These are phyloP conservation scores for Arachis monticola DNA, from an alignment of 331 rosid species.

Conservation along the genomic window DNA sequence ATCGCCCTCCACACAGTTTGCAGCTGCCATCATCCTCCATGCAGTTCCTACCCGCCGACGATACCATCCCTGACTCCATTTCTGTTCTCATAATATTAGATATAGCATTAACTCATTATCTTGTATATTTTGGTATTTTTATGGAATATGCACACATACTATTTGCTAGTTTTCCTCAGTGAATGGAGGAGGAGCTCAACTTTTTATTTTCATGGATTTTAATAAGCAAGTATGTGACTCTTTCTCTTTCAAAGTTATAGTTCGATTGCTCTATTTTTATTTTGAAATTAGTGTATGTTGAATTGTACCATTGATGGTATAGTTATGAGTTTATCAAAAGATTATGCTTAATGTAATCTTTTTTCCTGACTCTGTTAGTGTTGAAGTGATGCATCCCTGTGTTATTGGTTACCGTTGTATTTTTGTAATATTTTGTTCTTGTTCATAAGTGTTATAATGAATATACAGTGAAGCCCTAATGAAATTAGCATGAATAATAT, in stretches of 20 bases:
- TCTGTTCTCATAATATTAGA: too few relatives aligned
- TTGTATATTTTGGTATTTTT: neutral
- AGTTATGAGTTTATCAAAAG: too few relatives aligned
- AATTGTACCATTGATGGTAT: too few relatives aligned
- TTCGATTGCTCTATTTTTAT: too few relatives aligned
- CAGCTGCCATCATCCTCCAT: too few relatives aligned
- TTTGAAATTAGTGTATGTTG: too few relatives aligned
- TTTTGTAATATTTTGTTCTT: neutral
- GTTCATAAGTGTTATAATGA: neutral
- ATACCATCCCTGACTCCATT: too few relatives aligned
- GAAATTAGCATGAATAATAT: slow-evolving; percentile 18
- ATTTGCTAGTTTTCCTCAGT: neutral
- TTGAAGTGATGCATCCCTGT: slow-evolving; percentile 25
- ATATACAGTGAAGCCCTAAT: slow-evolving; percentile 9
- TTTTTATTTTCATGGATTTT: neutral
- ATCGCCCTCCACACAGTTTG: too few relatives aligned
- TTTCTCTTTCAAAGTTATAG: neutral
- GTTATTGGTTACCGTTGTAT: neutral
- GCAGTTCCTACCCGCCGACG: too few relatives aligned
- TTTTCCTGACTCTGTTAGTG: neutral
- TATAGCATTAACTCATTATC: too few relatives aligned
- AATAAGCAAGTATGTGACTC: neutral
- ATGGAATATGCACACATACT: neutral
- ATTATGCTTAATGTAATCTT: slow-evolving; percentile 15
- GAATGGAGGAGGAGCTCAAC: neutral